Percentiles rank a stretch among this genome's conserved stretches.
Conservation (phyloP, 176 grass and related monocot species). For the Neostapfia colusana region DNA sequence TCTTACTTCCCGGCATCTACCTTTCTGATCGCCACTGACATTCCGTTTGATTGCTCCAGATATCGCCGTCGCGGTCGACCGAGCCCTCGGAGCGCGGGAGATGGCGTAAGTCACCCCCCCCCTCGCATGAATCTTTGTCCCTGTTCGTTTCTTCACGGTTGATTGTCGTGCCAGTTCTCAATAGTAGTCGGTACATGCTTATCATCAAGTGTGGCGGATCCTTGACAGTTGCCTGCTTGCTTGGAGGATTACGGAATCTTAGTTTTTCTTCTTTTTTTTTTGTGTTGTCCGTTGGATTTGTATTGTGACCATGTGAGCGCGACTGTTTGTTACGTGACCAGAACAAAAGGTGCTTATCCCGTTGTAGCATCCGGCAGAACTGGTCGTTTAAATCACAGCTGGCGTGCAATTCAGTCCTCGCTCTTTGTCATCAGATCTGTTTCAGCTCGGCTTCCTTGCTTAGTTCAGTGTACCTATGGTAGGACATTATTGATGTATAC, state of each 20-base stretch:
- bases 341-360: background rate
- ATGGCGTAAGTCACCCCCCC: slow-evolving; percentile 39
- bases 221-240: background rate
- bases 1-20: background rate
- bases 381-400: background rate
- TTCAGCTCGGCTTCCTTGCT: background rate
- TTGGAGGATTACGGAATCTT: background rate
- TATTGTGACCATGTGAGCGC: too few species aligned
- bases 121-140: background rate
- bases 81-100: slow-evolving; percentile 14
- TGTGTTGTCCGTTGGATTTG: too few species aligned
- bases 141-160: background rate
- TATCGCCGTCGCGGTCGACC: background rate
- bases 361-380: background rate
- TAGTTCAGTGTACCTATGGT: background rate
- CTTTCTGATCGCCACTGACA: background rate
- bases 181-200: background rate
- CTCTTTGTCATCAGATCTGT: background rate
- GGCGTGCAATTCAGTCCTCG: background rate
- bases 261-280: too few species aligned
- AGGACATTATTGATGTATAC: too few species aligned
- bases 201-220: background rate
- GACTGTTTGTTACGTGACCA: background rate
- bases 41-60: slow-evolving; percentile 3
- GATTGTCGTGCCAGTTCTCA: background rate